These are phyloP conservation scores for Daldinia eschscholtzii DNA, from an alignment of 2,329 filamentous ascomycete species.

Conservation along the genomic window DNA sequence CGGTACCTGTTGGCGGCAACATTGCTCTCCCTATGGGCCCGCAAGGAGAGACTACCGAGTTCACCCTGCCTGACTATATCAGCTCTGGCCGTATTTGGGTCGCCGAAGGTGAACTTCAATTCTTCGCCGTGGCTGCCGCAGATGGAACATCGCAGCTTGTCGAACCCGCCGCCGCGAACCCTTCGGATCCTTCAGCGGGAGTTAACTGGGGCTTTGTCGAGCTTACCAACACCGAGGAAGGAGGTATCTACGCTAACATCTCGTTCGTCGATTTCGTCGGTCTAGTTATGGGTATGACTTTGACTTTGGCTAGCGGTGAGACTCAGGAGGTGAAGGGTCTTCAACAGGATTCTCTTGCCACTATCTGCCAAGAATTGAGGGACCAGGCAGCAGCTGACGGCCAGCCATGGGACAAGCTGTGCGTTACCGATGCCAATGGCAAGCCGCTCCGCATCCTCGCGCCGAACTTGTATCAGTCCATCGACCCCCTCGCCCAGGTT, in stretches of 20 bases:
- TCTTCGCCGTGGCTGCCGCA: slow-evolving; percentile 53
- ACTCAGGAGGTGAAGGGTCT: slow-evolving; percentile 59
- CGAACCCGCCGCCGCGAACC: slow-evolving; percentile 62
- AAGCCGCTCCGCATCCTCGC: slow-evolving; percentile 60
- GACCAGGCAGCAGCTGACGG: slow-evolving; percentile 56
- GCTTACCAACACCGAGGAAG: slow-evolving; percentile 58
- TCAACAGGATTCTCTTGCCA: slow-evolving; percentile 51
- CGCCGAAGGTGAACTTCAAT: slow-evolving; percentile 56
- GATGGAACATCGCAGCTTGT: slow-evolving; percentile 56
- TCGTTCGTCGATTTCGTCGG: slow-evolving; percentile 66
- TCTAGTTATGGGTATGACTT: slow-evolving; percentile 63
- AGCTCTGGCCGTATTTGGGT: slow-evolving; percentile 59
- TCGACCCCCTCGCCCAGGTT: slow-evolving; percentile 54
- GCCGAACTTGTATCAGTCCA: slow-evolving; percentile 57
- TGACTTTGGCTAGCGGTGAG: slow-evolving; percentile 55
- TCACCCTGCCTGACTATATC: slow-evolving; percentile 58
- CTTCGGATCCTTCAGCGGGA: slow-evolving; percentile 58
- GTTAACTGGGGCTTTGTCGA: slow-evolving; percentile 66
- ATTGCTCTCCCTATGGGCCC: slow-evolving; percentile 56
- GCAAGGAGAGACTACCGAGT: slow-evolving; percentile 54
- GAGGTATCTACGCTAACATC: slow-evolving; percentile 61
- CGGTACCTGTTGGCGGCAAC: slow-evolving; percentile 52
- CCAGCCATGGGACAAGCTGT: slow-evolving; percentile 60
- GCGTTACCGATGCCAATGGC: slow-evolving; percentile 55
- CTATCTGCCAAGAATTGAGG: slow-evolving; percentile 58